Evolutionary conservation across 129 eudicot species (phyloP).

Genomic region (Glebionis coronaria): DNA sequence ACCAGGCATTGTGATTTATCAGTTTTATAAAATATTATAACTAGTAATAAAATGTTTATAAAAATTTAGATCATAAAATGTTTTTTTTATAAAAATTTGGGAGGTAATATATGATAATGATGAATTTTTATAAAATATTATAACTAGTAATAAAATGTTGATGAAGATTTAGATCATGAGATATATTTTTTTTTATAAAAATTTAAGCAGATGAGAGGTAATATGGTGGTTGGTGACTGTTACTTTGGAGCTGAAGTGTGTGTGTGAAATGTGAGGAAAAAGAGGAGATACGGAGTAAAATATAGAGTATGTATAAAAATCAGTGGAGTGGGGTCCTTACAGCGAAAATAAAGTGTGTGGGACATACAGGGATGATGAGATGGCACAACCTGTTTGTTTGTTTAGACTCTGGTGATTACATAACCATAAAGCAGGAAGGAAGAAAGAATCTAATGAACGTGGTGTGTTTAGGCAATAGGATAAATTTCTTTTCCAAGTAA

Average conservation of each 20-base stretch:
- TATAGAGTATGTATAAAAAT: conserved; percentile 22
- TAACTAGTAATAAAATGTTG: no score
- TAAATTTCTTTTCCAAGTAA: no score
- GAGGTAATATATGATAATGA: no score
- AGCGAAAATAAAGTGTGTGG: conserved; percentile 31
- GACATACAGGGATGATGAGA: conserved; percentile 18
- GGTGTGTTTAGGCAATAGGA: no score
- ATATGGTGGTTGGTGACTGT: conserved; percentile 34
- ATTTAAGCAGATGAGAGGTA: conserved; percentile 2
- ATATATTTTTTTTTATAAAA: no score
- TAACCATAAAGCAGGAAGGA: no score
- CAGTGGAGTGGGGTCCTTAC: conserved; percentile 36
- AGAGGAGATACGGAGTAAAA: not conserved
- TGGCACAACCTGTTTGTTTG: conserved; percentile 23
- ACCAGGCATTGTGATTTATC: conserved; percentile 73
- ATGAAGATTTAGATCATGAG: no score
- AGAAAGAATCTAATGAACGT: no score
- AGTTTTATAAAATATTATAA: not conserved
- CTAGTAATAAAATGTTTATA: not conserved
- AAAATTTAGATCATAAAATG: conserved; percentile 21
- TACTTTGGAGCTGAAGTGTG: conserved; percentile 25
- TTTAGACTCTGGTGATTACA: not conserved
- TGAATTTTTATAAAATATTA: no score
- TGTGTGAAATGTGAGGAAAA: conserved; percentile 13
- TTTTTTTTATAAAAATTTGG: not conserved